Conservation (phyloP, 768 basidiomycete species). For the Naematelia aurantialba region DNA sequence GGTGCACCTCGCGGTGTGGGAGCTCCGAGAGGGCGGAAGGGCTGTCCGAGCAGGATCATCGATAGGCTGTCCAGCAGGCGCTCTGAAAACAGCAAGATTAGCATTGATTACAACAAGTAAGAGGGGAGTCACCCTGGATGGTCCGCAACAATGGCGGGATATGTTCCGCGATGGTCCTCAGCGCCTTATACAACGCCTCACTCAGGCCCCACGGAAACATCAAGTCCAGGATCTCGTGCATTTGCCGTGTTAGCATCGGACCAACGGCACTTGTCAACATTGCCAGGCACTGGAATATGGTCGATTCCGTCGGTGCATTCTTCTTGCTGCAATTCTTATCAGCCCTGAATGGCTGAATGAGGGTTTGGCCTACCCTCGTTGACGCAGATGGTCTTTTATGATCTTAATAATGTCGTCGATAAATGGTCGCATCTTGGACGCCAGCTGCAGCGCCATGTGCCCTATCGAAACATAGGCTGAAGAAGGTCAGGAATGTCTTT, state of each 20-base stretch:
- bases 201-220: slow-evolving; percentile 94
- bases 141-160: slow-evolving; percentile 87
- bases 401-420: slow-evolving; percentile 84
- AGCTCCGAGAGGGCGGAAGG: slow-evolving; percentile 83
- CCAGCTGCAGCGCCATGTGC: slow-evolving; percentile 84
- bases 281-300: slow-evolving; percentile 95
- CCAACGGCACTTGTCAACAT: slow-evolving; percentile 95
- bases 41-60: slow-evolving; percentile 70
- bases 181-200: slow-evolving; percentile 77
- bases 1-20: slow-evolving; percentile 58
- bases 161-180: slow-evolving; percentile 75
- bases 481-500: neutral
- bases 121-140: slow-evolving; percentile 88
- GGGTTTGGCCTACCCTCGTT: slow-evolving; percentile 66
- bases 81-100: slow-evolving; percentile 55
- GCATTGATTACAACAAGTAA: too few relatives aligned
- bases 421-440: slow-evolving; percentile 92
- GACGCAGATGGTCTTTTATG: slow-evolving; percentile 82
- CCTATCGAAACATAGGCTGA: slow-evolving; percentile 94
- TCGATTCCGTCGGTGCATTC: slow-evolving; percentile 87
- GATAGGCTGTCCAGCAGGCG: slow-evolving; percentile 84
- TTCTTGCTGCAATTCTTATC: slow-evolving; percentile 55
- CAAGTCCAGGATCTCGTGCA: slow-evolving; percentile 93
- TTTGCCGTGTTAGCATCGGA: slow-evolving; percentile 86
- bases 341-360: neutral